A percentile compares a stretch with the other conserved stretches of the same genome.
phyloP scores from a whole-genome alignment of 345 rosid genomes.

The Acer negundo region DNA sequence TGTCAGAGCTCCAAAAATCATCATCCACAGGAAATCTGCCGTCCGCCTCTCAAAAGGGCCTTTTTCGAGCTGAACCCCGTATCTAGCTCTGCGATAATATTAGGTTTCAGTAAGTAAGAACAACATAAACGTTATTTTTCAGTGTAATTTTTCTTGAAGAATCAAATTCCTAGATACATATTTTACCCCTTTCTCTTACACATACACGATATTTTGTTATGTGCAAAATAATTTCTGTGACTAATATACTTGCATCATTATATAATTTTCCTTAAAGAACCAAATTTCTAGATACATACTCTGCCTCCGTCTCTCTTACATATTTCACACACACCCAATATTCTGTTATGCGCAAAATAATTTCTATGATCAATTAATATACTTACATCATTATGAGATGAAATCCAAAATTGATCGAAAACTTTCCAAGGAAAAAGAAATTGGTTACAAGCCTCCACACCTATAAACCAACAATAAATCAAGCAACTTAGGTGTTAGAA shows the following conservation, averaged over 20 bases:
- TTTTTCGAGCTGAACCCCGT: constrained; percentile 86
- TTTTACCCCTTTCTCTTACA: not conserved
- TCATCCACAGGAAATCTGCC: constrained; percentile 85
- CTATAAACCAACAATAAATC: constrained; percentile 29
- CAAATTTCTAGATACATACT: not conserved
- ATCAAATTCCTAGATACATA: not conserved
- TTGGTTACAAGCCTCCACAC: constrained; percentile 86
- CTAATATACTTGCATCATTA: constrained; percentile 29
- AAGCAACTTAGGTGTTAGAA: not conserved
- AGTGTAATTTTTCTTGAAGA: not conserved
- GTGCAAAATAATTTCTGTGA: not conserved
- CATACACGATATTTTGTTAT: not conserved
- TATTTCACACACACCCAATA: not conserved
- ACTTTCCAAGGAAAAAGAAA: constrained; percentile 78
- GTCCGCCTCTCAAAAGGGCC: constrained; percentile 83
- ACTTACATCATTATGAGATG: constrained; percentile 71
- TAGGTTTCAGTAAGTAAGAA: not conserved
- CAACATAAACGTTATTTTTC: not conserved
- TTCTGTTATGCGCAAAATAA: not conserved
- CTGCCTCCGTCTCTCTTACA: not conserved
- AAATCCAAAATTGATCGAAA: constrained; percentile 80
- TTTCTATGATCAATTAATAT: not conserved
- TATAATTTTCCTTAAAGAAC: not conserved
- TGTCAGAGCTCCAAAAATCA: constrained; percentile 63
- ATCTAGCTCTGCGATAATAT: constrained; percentile 67